Conservation (phyloP, 148 eudicot genomes). For the Cornus controversa region DNA sequence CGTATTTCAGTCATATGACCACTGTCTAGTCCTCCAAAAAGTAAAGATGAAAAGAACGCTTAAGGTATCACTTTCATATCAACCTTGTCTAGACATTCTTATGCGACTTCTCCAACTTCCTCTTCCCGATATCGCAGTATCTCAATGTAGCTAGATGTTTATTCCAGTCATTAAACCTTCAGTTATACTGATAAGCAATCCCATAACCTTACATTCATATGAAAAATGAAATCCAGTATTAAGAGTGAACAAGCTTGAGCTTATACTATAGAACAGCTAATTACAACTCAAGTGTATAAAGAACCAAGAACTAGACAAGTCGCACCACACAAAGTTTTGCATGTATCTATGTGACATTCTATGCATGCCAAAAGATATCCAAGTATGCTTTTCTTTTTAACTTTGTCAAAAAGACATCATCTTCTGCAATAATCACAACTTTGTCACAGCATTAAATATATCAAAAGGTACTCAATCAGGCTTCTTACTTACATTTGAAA, state of each 20-base stretch:
- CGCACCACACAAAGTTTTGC: not conserved
- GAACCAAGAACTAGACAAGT: not conserved
- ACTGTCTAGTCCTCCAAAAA: too few relatives aligned
- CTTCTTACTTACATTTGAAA: not conserved
- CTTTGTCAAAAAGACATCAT: not conserved
- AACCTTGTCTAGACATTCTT: not conserved
- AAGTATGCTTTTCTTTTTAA: not conserved
- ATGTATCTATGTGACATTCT: too few relatives aligned
- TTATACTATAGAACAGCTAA: not conserved
- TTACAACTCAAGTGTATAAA: not conserved
- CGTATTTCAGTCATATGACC: not conserved
- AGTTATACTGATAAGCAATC: not conserved
- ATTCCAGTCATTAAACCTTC: not conserved
- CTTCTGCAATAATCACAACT: not conserved
- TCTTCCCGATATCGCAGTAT: not conserved
- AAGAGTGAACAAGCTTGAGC: too few relatives aligned
- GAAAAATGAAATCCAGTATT: not conserved
- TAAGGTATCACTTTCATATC: not conserved
- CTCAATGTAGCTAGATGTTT: not conserved
- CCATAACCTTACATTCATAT: not conserved
- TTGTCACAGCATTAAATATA: not conserved
- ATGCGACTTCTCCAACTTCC: not conserved
- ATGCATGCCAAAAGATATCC: not conserved
- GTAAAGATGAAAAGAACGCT: not conserved
- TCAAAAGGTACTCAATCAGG: not conserved